A percentile compares a stretch with the other conserved stretches of the same genome.
phyloP scores from a whole-genome alignment of 371 early-diverging fungal genomes.

The Mortierella sp. region DNA sequence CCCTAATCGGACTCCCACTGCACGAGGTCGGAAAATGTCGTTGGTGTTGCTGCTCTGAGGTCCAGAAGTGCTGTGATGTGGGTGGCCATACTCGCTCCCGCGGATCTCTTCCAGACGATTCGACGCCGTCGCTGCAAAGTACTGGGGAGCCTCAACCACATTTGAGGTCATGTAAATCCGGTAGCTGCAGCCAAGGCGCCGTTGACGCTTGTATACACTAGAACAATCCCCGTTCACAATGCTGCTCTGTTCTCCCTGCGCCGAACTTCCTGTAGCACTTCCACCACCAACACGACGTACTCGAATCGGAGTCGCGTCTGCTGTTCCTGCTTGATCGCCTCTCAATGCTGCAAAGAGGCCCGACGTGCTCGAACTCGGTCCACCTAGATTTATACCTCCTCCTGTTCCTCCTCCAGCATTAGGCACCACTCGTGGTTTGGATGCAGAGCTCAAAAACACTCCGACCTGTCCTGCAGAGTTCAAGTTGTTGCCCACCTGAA shows the following conservation, averaged over 20 bases:
- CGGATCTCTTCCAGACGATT: slow-evolving; percentile 42
- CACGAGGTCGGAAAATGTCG: slow-evolving; percentile 26
- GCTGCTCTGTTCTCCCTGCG: background rate
- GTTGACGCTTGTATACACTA: slow-evolving; percentile 45
- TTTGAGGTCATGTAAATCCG: slow-evolving; percentile 56
- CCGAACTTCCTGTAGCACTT: background rate
- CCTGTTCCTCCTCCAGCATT: slow-evolving; percentile 16
- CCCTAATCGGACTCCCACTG: background rate
- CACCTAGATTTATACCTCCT: slow-evolving; percentile 13
- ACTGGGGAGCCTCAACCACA: slow-evolving; percentile 41
- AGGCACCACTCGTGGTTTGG: slow-evolving; percentile 32
- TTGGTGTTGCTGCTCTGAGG: slow-evolving; percentile 12
- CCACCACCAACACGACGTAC: background rate
- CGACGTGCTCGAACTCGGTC: slow-evolving; percentile 2
- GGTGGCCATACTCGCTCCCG: slow-evolving; percentile 22
- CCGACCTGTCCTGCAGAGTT: slow-evolving; percentile 42
- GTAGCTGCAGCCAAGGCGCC: slow-evolving; percentile 42
- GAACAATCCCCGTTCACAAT: slow-evolving; percentile 30
- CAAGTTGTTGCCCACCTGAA: slow-evolving; percentile 51
- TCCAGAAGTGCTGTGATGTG: background rate
- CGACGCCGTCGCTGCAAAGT: slow-evolving; percentile 30
- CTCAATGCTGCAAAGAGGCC: slow-evolving; percentile 24
- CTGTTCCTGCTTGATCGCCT: slow-evolving; percentile 16
- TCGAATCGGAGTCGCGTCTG: background rate
- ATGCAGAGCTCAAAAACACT: slow-evolving; percentile 45